These are phyloP conservation scores for Aquilaria malaccensis DNA, from an alignment of 345 rosid species.

Conservation along the genomic window DNA sequence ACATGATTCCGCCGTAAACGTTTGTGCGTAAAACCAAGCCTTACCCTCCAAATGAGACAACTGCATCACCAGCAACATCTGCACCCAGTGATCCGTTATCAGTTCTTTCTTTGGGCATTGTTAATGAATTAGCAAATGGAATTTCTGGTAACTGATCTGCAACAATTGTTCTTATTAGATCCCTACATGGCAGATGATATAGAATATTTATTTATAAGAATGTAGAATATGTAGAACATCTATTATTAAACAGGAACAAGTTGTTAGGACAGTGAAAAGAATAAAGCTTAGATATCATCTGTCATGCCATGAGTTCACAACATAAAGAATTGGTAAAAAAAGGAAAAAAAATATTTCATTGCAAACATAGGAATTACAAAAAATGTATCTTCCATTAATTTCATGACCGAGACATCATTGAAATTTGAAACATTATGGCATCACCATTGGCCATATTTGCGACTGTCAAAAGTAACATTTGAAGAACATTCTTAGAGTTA, in stretches of 20 bases:
- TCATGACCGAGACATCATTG: constrained; percentile 6
- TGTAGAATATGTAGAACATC: constrained; percentile 8
- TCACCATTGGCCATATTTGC: constrained; percentile 24
- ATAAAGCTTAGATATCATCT: constrained; percentile 8
- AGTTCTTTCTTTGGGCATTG: constrained; percentile 28
- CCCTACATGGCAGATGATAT: constrained; percentile 8
- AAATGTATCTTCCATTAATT: constrained; percentile 9
- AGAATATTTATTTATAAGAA: constrained; percentile 7
- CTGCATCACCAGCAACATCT: constrained; percentile 17
- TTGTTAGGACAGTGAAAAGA: constrained; percentile 10
- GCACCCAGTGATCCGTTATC: constrained; percentile 25
- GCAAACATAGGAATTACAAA: constrained; percentile 25
- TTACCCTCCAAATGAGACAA: constrained; percentile 41
- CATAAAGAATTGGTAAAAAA: constrained; percentile 10
- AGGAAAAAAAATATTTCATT: constrained; percentile 16
- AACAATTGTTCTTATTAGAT: constrained; percentile 26
- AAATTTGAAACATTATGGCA: constrained; percentile 1
- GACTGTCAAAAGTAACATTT: constrained; percentile 26
- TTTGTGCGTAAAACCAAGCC: constrained; percentile 11
- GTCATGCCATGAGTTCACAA: constrained; percentile 5
- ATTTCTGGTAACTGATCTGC: constrained; percentile 40
- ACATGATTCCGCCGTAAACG: no score
- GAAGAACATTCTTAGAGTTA: constrained; percentile 41
- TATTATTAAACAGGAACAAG: constrained; percentile 11
- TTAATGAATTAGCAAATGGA: constrained; percentile 28